phyloP scores from a whole-genome alignment of 139 green algal species.

The Haematococcus lacustris region DNA sequence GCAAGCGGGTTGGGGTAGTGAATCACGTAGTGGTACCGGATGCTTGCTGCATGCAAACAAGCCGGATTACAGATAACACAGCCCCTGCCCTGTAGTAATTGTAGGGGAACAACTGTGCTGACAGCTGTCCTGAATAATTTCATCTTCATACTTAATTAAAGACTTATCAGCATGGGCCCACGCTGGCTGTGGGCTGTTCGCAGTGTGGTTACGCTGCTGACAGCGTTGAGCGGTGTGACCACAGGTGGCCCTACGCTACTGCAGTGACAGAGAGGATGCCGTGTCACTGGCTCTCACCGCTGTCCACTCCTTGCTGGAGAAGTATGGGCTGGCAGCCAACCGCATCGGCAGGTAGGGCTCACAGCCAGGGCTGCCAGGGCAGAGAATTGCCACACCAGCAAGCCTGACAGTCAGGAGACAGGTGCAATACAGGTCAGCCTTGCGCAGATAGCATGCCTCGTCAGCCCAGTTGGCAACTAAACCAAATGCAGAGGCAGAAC shows the following conservation, averaged over 20 bases:
- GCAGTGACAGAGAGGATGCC: constrained; percentile 65
- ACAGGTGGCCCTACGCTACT: constrained; percentile 61
- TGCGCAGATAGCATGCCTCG: not conserved
- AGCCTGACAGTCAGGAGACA: not conserved
- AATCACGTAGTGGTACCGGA: too few species aligned
- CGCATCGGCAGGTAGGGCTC: not conserved
- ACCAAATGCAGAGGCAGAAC: not conserved
- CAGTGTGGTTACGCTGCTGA: not conserved
- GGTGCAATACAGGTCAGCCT: not conserved
- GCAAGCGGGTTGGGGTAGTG: too few species aligned
- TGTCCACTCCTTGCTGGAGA: constrained; percentile 50
- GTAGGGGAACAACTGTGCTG: too few species aligned
- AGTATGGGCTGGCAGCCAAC: constrained; percentile 15
- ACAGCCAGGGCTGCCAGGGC: not conserved
- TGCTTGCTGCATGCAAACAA: too few species aligned
- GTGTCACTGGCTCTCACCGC: constrained; percentile 71
- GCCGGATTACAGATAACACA: too few species aligned
- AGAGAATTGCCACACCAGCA: not conserved
- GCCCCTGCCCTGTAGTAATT: too few species aligned
- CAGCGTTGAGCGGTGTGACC: not conserved
- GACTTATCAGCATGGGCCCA: not conserved
- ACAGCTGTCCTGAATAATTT: not conserved
- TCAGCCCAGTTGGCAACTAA: not conserved
- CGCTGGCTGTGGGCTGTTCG: not conserved
- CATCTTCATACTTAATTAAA: not conserved